Base-by-base conservation (phyloP, 1,139 yeast genomes). In the Magnusiomyces sp. region DNA sequence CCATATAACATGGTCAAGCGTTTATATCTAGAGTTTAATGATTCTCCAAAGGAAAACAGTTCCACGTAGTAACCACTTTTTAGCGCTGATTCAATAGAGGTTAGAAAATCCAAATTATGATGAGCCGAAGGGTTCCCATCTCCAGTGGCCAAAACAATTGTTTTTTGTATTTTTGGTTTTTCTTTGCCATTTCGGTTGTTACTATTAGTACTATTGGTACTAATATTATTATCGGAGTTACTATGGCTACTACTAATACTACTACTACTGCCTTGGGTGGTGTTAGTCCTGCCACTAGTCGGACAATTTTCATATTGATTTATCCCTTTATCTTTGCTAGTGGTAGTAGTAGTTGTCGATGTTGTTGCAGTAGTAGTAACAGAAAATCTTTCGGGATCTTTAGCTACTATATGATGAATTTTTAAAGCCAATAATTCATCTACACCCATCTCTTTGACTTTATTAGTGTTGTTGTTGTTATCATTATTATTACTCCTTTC, bases 111-210 rank as follows among this genome's bases (percentile, higher is more conserved):
- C 10, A 51, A 39, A 6, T 13, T 13, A 17, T 14, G 7, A 6
- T 13, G 13, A 31, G 34, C 43, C 4, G 57, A 46, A n/a, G 59
- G 56, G 40, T 57, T 55, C 5, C 62, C 62, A 48, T 59, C 62
- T 1, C 62, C 62, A 1, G 62, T 58, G 5, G 59, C 59, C 33
- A 59, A 52, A 1, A 54, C 59, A 10, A 59, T 47, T 4, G 53
- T 51, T n/a, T n/a, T n/a, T n/a, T n/a, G n/a, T n/a, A n/a, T n/a
- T n/a, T n/a, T n/a, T n/a, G n/a, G n/a, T n/a, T n/a, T n/a, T n/a
- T n/a, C n/a, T n/a, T n/a, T n/a, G n/a, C n/a, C n/a, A n/a, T n/a
- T n/a, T n/a, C n/a, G n/a, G n/a, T n/a, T n/a, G n/a, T n/a, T n/a
- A n/a, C n/a, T n/a, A n/a, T n/a, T n/a, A n/a, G n/a, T n/a, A n/a